These are phyloP conservation scores for Teunomyces gatunensis DNA, from an alignment of 805 yeast species.

Conservation along the genomic window DNA sequence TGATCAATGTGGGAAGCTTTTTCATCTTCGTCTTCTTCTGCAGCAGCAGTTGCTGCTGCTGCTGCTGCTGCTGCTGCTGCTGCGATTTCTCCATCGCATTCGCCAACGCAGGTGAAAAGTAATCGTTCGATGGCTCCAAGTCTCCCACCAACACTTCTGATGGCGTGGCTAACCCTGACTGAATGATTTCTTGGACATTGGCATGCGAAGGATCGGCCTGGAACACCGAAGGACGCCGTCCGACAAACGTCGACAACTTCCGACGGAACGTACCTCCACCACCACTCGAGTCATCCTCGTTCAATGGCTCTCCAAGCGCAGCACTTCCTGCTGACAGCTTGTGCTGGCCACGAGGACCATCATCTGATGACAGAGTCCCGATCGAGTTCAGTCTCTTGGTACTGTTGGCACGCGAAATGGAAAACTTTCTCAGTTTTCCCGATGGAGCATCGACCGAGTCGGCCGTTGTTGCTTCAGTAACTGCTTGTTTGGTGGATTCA, in stretches of 20 bases:
- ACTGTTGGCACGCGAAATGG: slow-evolving; percentile 6
- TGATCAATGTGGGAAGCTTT: slow-evolving; percentile 53
- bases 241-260: slow-evolving; percentile 38
- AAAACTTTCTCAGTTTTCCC: slow-evolving; percentile 5
- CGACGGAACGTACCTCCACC: slow-evolving; percentile 29
- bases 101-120: slow-evolving; percentile 18
- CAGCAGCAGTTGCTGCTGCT: neutral
- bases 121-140: slow-evolving; percentile 20
- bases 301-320: neutral
- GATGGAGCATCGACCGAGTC: neutral
- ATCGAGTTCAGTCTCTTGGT: neutral
- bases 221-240: slow-evolving; percentile 38
- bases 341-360: neutral
- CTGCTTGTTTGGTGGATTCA: too few relatives aligned
- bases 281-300: slow-evolving; percentile 9
- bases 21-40: slow-evolving; percentile 38
- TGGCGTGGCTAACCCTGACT: slow-evolving; percentile 41
- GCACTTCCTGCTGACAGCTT: neutral
- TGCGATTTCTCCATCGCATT: slow-evolving; percentile 1
- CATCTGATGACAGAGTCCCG: neutral
- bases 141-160: slow-evolving; percentile 39
- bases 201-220: slow-evolving; percentile 38
- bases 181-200: slow-evolving; percentile 36
- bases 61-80: neutral
- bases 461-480: neutral